These are phyloP conservation scores for Carex kokanica DNA, from an alignment of 176 grass and related monocot genomes.

Conservation along the genomic window DNA sequence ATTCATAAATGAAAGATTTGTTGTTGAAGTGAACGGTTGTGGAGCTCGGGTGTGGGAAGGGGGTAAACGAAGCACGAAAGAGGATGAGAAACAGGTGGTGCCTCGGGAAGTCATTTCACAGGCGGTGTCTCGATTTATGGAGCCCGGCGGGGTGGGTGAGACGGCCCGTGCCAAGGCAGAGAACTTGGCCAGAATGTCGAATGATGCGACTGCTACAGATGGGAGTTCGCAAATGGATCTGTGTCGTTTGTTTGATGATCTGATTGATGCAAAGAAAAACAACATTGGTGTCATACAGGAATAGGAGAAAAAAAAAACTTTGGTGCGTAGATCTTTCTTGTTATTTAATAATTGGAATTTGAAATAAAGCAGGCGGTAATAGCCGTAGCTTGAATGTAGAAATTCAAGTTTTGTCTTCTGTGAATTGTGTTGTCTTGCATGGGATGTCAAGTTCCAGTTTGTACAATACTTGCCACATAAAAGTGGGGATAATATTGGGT, in stretches of 20 bases:
- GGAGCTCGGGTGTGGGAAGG: neutral
- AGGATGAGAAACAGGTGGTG: neutral
- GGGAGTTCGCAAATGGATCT: conserved; percentile 31
- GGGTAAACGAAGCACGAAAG: neutral
- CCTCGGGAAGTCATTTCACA: neutral
- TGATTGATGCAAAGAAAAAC: neutral
- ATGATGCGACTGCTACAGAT: neutral
- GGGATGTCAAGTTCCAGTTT: no score
- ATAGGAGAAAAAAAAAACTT: no score
- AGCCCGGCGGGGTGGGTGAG: neutral
- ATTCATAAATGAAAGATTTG: conserved; percentile 29
- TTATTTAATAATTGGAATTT: no score
- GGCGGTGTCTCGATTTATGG: conserved; percentile 26
- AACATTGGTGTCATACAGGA: no score
- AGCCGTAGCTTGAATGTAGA: no score
- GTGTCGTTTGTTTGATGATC: conserved; percentile 1
- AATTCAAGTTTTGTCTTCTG: no score
- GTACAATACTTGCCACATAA: no score
- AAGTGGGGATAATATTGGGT: no score
- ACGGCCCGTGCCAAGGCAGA: neutral
- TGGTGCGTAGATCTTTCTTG: no score
- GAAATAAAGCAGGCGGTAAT: no score
- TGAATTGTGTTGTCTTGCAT: no score
- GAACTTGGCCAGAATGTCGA: conserved; percentile 23
- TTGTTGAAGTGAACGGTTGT: neutral